Conservation (phyloP, 495 filamentous ascomycete species). For the Podospora pseudoanserina region DNA sequence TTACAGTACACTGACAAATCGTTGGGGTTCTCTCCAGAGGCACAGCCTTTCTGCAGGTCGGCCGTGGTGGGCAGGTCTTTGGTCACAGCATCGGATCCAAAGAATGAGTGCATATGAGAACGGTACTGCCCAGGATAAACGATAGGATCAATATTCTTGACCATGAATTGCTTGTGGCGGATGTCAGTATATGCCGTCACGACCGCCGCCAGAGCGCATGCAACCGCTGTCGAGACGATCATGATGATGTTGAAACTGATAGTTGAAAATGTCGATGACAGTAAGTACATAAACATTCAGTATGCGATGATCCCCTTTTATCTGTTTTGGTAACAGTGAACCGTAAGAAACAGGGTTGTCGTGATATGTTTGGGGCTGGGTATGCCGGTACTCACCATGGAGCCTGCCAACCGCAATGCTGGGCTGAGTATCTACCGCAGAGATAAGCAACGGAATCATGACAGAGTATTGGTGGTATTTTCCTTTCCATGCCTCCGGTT, state of each 20-base stretch:
- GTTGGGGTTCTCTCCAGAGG: conserved; percentile 39
- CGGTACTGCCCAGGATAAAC: conserved; percentile 33
- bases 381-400: background rate
- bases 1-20: conserved; percentile 36
- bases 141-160: conserved; percentile 40
- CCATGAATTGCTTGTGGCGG: conserved; percentile 37
- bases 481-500: background rate
- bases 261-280: background rate
- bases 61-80: conserved; percentile 37
- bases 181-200: conserved; percentile 34
- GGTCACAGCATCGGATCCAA: conserved; percentile 35
- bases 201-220: conserved; percentile 12
- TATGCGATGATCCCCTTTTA: background rate
- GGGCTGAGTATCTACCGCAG: background rate
- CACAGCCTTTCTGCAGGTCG: conserved; percentile 35
- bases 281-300: background rate
- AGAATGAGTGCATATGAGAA: conserved; percentile 42
- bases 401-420: background rate
- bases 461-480: background rate
- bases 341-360: no score
- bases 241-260: background rate
- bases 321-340: background rate
- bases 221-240: background rate
- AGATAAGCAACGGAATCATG: background rate
- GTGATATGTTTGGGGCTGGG: background rate